Percentiles rank a stretch among this genome's conserved stretches.
Evolutionary conservation across 805 yeast genomes (phyloP).

Genomic region (Zygotorulaspora danielsina): DNA sequence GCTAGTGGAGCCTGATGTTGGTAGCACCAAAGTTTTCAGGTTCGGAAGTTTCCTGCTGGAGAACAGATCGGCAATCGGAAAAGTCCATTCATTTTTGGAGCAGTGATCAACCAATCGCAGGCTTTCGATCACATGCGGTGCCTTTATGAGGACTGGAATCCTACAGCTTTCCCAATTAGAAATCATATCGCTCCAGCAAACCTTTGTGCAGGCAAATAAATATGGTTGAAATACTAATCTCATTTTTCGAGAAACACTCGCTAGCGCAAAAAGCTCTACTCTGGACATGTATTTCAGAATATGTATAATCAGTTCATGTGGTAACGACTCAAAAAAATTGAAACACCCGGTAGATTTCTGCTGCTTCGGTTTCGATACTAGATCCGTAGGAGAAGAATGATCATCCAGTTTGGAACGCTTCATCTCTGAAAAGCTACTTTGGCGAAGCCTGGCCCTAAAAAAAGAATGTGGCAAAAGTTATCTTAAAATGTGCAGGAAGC

Average conservation of each 20-base stretch:
- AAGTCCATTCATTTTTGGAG: conserved; percentile 37
- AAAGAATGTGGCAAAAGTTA: neutral
- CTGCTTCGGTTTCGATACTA: neutral
- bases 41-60: conserved; percentile 18
- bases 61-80: conserved; percentile 30
- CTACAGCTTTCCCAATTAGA: conserved; percentile 11
- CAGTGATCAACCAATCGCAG: conserved; percentile 30
- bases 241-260: conserved; percentile 11
- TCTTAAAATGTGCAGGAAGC: neutral
- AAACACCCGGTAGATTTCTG: neutral
- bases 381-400: neutral
- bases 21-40: conserved; percentile 23
- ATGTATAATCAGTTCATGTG: conserved; percentile 18
- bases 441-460: neutral
- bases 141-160: conserved; percentile 8
- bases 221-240: conserved; percentile 16
- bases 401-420: neutral
- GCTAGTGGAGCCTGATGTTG: conserved; percentile 33
- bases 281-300: conserved; percentile 9
- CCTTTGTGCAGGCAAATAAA: conserved; percentile 14
- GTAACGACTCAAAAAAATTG: conserved; percentile 11
- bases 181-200: conserved; percentile 15
- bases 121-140: conserved; percentile 21
- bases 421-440: neutral
- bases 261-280: conserved; percentile 15